Evolutionary conservation across 2,329 filamentous ascomycete species (phyloP).

Genomic region (Neofusicoccum sp.): DNA sequence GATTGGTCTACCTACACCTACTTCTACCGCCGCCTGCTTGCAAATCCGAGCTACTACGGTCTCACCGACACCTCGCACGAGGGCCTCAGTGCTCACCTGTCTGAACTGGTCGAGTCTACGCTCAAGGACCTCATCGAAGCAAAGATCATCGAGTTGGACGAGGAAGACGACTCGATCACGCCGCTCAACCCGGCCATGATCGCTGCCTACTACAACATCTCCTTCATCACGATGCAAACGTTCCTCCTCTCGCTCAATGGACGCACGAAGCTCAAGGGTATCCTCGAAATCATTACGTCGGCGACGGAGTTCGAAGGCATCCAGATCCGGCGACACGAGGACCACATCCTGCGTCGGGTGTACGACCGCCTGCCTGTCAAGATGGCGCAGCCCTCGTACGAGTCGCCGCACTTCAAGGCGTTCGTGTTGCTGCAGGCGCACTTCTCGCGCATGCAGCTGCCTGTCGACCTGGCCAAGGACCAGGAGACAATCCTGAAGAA

Average conservation of each 20-base stretch:
- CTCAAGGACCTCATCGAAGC: slow-evolving; percentile 88
- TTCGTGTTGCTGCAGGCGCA: slow-evolving; percentile 97
- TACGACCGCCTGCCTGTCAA: slow-evolving; percentile 96
- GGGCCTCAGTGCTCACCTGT: slow-evolving; percentile 89
- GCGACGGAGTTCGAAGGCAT: slow-evolving; percentile 96
- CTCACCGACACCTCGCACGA: slow-evolving; percentile 87
- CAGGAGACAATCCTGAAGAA: slow-evolving; percentile 86
- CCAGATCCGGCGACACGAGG: slow-evolving; percentile 91
- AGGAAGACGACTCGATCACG: slow-evolving; percentile 80
- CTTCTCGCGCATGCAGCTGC: slow-evolving; percentile 95
- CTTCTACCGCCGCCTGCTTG: slow-evolving; percentile 91
- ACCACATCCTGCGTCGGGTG: slow-evolving; percentile 82
- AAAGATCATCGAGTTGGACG: slow-evolving; percentile 94
- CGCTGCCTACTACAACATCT: slow-evolving; percentile 98
- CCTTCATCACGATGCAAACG: slow-evolving; percentile 98
- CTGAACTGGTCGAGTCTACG: slow-evolving; percentile 90
- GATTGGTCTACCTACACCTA: slow-evolving; percentile 99
- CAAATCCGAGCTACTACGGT: slow-evolving; percentile 96
- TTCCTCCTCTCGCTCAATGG: slow-evolving; percentile 88
- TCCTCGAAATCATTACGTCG: slow-evolving; percentile 94
- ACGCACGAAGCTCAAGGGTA: slow-evolving; percentile 92
- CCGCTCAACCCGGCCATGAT: slow-evolving; percentile 98
- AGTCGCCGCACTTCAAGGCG: slow-evolving; percentile 97
- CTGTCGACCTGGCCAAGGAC: slow-evolving; percentile 93
- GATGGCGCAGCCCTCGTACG: slow-evolving; percentile 82